phyloP scores from a whole-genome alignment of 2,329 filamentous ascomycete species.

The Fusarium piperis region DNA sequence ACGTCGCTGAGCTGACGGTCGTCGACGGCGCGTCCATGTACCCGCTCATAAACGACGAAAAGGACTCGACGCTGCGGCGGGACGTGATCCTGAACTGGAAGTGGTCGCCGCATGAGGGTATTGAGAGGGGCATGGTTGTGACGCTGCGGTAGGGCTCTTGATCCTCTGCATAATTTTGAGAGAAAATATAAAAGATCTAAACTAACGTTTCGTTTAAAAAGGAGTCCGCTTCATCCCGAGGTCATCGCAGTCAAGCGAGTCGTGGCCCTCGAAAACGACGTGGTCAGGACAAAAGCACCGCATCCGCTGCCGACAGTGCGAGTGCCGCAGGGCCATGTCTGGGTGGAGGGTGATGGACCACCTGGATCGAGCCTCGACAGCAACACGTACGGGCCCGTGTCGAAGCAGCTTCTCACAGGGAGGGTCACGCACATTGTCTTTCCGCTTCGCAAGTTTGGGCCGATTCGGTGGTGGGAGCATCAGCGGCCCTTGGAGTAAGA shows the following conservation, averaged over 20 bases:
- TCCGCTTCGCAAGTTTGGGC: conserved; percentile 69
- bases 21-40: conserved; percentile 78
- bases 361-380: conserved; percentile 79
- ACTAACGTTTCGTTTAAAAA: conserved; percentile 45
- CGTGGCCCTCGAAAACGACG: conserved; percentile 82
- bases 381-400: conserved; percentile 89
- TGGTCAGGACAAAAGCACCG: conserved; percentile 71
- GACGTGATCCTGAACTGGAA: conserved; percentile 70
- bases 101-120: conserved; percentile 63
- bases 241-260: conserved; percentile 82
- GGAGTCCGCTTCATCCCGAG: conserved; percentile 77
- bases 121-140: conserved; percentile 79
- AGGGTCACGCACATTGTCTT: conserved; percentile 77
- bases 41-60: conserved; percentile 76
- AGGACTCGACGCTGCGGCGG: conserved; percentile 61
- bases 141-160: conserved; percentile 67
- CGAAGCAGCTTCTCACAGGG: conserved; percentile 78
- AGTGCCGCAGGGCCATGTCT: conserved; percentile 87
- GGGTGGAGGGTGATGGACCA: conserved; percentile 92
- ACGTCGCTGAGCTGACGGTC: conserved; percentile 66
- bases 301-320: conserved; percentile 66
- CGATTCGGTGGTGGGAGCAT: conserved; percentile 67
- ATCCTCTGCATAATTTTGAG: not conserved
- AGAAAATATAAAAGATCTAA: not conserved
- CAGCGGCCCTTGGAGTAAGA: conserved; percentile 39